Evolutionary conservation across 352 stramenopile genomes (phyloP).

Genomic region (Globisporangium iwayamae): DNA sequence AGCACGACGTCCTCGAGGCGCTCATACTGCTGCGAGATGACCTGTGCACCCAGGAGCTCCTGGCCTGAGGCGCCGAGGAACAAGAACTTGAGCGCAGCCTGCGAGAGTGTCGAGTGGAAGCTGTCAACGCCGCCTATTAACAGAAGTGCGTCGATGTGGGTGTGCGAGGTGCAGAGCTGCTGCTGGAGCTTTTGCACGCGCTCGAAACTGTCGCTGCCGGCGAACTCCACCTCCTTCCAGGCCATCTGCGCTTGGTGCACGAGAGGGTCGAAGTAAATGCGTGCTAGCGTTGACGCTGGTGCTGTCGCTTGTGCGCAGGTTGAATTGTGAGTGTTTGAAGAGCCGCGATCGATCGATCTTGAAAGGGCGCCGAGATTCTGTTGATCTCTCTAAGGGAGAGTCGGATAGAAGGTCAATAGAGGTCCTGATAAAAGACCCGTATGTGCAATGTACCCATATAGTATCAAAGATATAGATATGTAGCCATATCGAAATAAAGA

Average conservation of each 20-base stretch:
- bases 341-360: too few species aligned
- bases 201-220: constrained; percentile 48
- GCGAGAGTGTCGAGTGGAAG: constrained; percentile 54
- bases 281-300: neutral
- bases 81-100: constrained; percentile 72
- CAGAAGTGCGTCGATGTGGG: constrained; percentile 51
- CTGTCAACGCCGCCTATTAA: constrained; percentile 71
- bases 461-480: neutral
- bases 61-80: constrained; percentile 68
- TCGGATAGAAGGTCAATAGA: too few species aligned
- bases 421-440: too few species aligned
- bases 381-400: too few species aligned
- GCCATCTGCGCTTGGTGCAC: constrained; percentile 26
- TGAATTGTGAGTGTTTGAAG: neutral
- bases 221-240: constrained; percentile 55
- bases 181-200: constrained; percentile 48
- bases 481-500: neutral
- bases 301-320: neutral
- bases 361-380: too few species aligned
- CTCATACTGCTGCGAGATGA: constrained; percentile 65
- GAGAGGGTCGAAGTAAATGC: neutral
- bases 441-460: neutral
- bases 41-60: constrained; percentile 69
- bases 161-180: constrained; percentile 30
- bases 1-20: constrained; percentile 66